A percentile compares a stretch with the other conserved stretches of the same genome.
Evolutionary conservation across 2,329 filamentous ascomycete genomes (phyloP).

Genomic region (Neonectria hederae): DNA sequence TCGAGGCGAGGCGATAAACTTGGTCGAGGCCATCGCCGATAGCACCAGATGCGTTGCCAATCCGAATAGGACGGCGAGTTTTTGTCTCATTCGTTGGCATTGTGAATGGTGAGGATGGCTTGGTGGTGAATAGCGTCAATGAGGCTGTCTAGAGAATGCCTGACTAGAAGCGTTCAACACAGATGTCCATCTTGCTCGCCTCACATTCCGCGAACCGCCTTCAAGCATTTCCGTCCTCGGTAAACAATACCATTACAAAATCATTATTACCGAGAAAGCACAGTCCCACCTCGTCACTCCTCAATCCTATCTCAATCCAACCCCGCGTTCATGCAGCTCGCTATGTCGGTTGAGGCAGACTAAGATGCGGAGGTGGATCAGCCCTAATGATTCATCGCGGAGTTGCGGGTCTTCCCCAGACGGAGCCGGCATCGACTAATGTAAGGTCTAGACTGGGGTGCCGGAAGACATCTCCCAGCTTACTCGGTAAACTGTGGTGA

Average conservation of each 20-base stretch:
- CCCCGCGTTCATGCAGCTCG: conserved; percentile 3
- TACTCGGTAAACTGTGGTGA: conserved; percentile 7
- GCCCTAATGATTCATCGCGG: conserved; percentile 27
- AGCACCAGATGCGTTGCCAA: conserved; percentile 42
- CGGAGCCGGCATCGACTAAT: background rate
- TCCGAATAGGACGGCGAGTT: conserved; percentile 32
- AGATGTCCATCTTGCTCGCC: background rate
- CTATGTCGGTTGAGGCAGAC: conserved; percentile 1
- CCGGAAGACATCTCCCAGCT: conserved; percentile 25
- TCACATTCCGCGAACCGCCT: background rate
- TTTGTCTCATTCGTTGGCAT: background rate
- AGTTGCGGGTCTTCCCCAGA: conserved; percentile 2
- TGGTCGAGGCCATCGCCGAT: conserved; percentile 42
- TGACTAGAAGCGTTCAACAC: background rate
- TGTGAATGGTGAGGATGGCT: background rate
- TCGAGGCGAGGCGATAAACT: conserved; percentile 37
- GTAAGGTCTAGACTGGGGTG: conserved; percentile 3
- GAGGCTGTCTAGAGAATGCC: background rate
- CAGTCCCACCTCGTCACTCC: background rate
- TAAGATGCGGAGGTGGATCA: conserved; percentile 1
- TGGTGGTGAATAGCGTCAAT: background rate
- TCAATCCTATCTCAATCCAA: background rate
- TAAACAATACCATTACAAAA: conserved; percentile 1
- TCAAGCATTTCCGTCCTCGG: background rate
- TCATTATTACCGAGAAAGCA: background rate